Conservation (phyloP, 225 moss, liverwort and hornwort genomes). For the Pseudisothecium myosuroides region DNA sequence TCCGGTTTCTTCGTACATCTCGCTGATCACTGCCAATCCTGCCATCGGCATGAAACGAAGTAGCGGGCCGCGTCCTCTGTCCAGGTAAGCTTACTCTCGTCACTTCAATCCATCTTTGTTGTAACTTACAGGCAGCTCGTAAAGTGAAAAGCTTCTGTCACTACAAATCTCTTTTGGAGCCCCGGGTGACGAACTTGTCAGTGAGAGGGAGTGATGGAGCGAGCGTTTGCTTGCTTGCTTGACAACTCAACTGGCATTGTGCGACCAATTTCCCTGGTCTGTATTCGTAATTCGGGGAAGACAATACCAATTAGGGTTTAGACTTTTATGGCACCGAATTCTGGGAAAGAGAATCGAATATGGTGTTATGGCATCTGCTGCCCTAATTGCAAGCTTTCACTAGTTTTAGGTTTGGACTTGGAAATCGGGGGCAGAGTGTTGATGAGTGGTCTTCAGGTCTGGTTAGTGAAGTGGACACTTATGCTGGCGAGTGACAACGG, state of each 20-base stretch:
- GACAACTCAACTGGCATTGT: neutral
- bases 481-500: slow-evolving; percentile 16
- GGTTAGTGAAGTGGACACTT: slow-evolving; percentile 2
- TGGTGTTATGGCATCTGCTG: neutral
- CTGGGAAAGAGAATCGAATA: neutral
- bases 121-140: neutral
- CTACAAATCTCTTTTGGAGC: neutral
- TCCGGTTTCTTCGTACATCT: neutral
- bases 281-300: neutral
- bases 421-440: neutral
- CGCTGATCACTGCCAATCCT: neutral
- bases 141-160: neutral
- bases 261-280: neutral
- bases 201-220: neutral
- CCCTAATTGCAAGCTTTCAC: neutral
- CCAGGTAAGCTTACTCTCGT: slow-evolving; percentile 3
- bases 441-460: neutral
- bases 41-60: slow-evolving; percentile 24
- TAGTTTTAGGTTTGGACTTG: neutral
- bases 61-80: neutral
- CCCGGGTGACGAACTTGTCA: neutral
- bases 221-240: neutral
- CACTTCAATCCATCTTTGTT: neutral
- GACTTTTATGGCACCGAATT: neutral
- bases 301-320: slow-evolving; percentile 25